Evolutionary conservation across 2,329 filamentous ascomycete species (phyloP), one percentile per base, ranked within the genome.

Genomic region (Phoma sp.): DNA sequence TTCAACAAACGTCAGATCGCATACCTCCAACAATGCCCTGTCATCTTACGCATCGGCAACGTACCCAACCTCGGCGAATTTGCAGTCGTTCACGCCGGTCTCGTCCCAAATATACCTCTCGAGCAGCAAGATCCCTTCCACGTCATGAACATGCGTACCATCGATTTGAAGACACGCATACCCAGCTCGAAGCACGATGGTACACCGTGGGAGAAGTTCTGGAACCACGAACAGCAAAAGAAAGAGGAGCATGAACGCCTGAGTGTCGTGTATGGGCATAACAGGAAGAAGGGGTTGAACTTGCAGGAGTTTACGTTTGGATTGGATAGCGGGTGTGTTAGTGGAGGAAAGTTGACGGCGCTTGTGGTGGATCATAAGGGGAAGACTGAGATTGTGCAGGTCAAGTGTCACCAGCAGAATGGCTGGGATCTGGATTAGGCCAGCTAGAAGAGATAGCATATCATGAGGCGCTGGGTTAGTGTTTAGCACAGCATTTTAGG

Each of bases 111-210:
- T 5, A 77, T 96, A 0, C 74, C 83, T 0, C 80, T 96, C 12
- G 80, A 87, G 38, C 79, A 83, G 45, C 93, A 89, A 65, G 85
- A 97, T 73, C 89, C 92, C 0, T 87, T 85, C 73, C 87, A 89
- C 45, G 89, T 90, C 33, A 97, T 97, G 92, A 95, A 92, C 70
- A 96, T 99, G 91, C 87, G 92, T 51, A 90, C 87, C 6, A 84
- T 96, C 47, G 81, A 90, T 62, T 81, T 87, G 15, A 76, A 81
- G 10, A 87, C 84, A 10, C 82, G 85, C 54, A 76, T 84, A 11
- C 87, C 86, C 4, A 58, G 56, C 18, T 84, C 78, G 47, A 77
- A 78, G 59, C 79, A 66, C 57, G 75, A 71, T 5, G 89, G 88
- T 43, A 80, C 83, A 28, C 83, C 83, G 12, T 96, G 91, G 91